Percentiles rank a stretch among this genome's conserved stretches.
phyloP scores from a whole-genome alignment of 441 rosid genomes.

The Adansonia madagascariensis region DNA sequence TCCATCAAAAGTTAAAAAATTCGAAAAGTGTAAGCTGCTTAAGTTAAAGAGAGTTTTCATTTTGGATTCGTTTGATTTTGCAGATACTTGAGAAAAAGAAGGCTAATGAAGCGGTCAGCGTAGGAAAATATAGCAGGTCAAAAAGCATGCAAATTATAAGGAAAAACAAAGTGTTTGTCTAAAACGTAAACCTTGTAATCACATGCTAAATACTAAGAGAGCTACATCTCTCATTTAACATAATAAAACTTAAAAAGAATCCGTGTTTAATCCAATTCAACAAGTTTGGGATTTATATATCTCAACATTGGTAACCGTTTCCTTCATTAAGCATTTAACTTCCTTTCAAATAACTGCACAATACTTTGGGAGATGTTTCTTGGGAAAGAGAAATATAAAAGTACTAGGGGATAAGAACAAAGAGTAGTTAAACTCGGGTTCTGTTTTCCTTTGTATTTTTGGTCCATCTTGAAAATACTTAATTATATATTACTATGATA shows the following conservation, averaged over 20 bases:
- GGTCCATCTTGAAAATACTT: neutral
- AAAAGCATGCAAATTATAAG: conserved; percentile 6
- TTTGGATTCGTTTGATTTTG: neutral
- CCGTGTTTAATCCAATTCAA: too few species aligned
- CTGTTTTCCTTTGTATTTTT: neutral
- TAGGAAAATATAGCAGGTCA: neutral
- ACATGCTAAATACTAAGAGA: neutral
- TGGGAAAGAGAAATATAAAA: neutral
- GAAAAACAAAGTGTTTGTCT: neutral
- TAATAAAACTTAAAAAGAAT: neutral
- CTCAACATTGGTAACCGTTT: too few species aligned
- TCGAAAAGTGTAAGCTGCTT: neutral
- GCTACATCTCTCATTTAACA: neutral
- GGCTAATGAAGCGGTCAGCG: conserved; percentile 20
- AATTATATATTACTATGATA: neutral
- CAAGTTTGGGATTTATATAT: too few species aligned
- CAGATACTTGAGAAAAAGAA: conserved; percentile 11
- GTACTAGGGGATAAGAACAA: neutral
- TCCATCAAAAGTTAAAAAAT: conserved; percentile 7
- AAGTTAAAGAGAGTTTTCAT: neutral
- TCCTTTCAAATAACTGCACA: neutral
- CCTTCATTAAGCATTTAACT: neutral
- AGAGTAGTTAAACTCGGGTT: neutral
- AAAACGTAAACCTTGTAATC: neutral
- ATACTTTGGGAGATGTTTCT: neutral